These are phyloP conservation scores for Uncinocarpus reesii DNA, from an alignment of 2,329 filamentous ascomycete species.

Conservation along the genomic window DNA sequence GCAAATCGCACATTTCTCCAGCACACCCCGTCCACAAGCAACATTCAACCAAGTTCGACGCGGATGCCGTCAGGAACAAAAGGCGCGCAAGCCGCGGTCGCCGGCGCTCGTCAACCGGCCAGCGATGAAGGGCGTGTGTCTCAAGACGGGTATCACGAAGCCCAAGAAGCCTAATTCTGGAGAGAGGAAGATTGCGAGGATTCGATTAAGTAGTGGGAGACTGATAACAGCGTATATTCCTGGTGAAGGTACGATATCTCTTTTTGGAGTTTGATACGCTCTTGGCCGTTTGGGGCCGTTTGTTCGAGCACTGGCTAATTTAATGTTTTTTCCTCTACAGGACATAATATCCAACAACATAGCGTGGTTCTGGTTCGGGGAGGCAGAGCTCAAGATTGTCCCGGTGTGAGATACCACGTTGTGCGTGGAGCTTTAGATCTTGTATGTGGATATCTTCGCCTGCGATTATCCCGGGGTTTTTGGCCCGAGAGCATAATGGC, in stretches of 20 bases:
- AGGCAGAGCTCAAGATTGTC: constrained; percentile 90
- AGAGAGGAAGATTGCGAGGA: constrained; percentile 88
- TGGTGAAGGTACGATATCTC: constrained; percentile 57
- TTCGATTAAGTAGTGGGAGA: constrained; percentile 75
- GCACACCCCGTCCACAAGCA: constrained; percentile 47
- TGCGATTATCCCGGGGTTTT: too few relatives aligned
- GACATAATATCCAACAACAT: constrained; percentile 98
- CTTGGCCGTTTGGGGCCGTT: not conserved
- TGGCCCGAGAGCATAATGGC: constrained; percentile 20
- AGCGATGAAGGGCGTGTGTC: constrained; percentile 86
- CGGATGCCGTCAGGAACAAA: constrained; percentile 68
- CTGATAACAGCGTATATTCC: constrained; percentile 90
- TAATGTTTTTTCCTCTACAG: constrained; percentile 31
- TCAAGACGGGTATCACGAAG: constrained; percentile 85
- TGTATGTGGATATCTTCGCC: constrained; percentile 46
- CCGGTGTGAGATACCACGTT: constrained; percentile 91
- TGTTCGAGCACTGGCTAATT: too few relatives aligned
- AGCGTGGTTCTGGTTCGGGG: constrained; percentile 93
- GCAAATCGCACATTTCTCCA: constrained; percentile 45
- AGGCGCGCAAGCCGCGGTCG: constrained; percentile 74
- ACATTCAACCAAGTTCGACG: constrained; percentile 65
- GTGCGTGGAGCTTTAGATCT: constrained; percentile 86
- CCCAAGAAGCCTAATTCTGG: constrained; percentile 99
- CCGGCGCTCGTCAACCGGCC: constrained; percentile 70
- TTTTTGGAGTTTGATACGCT: not conserved